Percentiles rank a stretch among this genome's conserved stretches.
These are phyloP conservation scores for Rubia balearica DNA, from an alignment of 305 asterid genomes.

Conservation along the genomic window DNA sequence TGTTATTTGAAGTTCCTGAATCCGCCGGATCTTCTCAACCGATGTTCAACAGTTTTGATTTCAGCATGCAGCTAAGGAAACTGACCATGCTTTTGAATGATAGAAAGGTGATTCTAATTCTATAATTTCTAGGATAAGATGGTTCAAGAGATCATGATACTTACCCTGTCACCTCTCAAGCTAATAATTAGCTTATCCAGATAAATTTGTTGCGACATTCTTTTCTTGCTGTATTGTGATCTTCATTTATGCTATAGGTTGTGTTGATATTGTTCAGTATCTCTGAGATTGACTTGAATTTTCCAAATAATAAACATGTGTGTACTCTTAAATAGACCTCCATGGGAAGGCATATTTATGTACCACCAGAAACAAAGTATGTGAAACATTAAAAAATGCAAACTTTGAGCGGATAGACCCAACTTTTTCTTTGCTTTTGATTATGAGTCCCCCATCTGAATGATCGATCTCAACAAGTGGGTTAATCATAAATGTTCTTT, in stretches of 20 bases:
- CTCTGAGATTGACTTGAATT: not conserved
- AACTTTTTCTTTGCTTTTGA: not conserved
- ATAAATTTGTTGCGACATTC: not conserved
- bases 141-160: not conserved
- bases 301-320: not conserved
- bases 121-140: not conserved
- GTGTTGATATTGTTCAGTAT: not conserved
- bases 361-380: not conserved
- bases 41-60: slow-evolving; percentile 38
- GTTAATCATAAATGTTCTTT: not conserved
- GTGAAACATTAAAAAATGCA: not conserved
- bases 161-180: not conserved
- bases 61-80: slow-evolving; percentile 51
- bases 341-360: not conserved
- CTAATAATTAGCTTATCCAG: not conserved
- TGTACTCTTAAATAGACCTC: not conserved
- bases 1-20: slow-evolving; percentile 47
- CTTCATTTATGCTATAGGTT: slow-evolving; percentile 1
- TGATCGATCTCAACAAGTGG: not conserved
- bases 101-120: slow-evolving; percentile 55
- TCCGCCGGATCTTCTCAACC: slow-evolving; percentile 40
- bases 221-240: not conserved
- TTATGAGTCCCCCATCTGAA: not conserved
- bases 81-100: slow-evolving; percentile 68
- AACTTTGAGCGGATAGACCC: not conserved